Percentiles rank a stretch among this genome's conserved stretches.
phyloP scores from a whole-genome alignment of 257 asterid genomes.

The Solanum pimpinellifolium region DNA sequence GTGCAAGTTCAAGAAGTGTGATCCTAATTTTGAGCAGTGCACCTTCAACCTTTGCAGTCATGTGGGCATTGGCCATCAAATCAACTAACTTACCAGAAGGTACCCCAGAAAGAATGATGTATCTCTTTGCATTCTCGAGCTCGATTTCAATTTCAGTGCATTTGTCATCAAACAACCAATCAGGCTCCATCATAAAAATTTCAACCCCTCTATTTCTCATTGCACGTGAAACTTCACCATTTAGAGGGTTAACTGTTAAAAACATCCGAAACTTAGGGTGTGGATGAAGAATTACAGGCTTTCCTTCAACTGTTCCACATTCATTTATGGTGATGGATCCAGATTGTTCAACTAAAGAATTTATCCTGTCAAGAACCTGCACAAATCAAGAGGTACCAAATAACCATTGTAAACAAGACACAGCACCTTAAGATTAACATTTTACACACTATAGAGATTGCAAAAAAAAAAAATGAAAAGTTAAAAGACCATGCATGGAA shows the following conservation, averaged over 20 bases:
- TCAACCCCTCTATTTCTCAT: slow-evolving; percentile 98
- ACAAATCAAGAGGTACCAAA: background rate
- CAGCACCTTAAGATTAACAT: background rate
- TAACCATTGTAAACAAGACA: background rate
- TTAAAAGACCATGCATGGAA: background rate
- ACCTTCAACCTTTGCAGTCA: slow-evolving; percentile 65
- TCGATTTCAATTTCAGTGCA: slow-evolving; percentile 31
- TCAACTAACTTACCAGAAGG: slow-evolving; percentile 61
- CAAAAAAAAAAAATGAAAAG: background rate
- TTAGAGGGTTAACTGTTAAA: slow-evolving; percentile 78
- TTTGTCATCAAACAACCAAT: slow-evolving; percentile 38
- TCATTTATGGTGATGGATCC: slow-evolving; percentile 93
- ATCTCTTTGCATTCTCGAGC: slow-evolving; percentile 64
- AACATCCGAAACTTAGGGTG: slow-evolving; percentile 92
- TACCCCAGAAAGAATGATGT: slow-evolving; percentile 62
- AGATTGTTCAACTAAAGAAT: slow-evolving; percentile 95
- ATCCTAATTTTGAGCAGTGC: slow-evolving; percentile 39
- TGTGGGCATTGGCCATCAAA: slow-evolving; percentile 80
- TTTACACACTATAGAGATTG: background rate
- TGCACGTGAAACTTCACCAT: slow-evolving; percentile 97
- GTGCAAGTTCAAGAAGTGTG: slow-evolving; percentile 82
- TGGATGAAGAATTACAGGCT: slow-evolving; percentile 75
- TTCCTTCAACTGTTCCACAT: slow-evolving; percentile 86
- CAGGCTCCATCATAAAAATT: slow-evolving; percentile 66
- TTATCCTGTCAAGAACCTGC: slow-evolving; percentile 97